These are phyloP conservation scores for Cotoneaster glaucophyllus DNA, from an alignment of 306 rosid genomes.

Conservation along the genomic window DNA sequence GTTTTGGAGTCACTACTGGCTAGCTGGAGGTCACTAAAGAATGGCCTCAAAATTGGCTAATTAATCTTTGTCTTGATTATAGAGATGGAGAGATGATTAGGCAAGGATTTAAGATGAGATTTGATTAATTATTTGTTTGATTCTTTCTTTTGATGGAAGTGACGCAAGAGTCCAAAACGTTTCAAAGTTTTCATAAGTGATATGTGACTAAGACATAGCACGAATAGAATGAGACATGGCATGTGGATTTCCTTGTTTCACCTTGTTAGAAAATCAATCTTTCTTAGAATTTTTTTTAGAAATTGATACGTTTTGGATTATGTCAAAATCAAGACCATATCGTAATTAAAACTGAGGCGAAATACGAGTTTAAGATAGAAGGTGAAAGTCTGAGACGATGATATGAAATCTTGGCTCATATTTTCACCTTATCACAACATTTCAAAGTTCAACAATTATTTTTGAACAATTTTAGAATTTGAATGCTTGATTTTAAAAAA, in stretches of 20 bases:
- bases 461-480: background rate
- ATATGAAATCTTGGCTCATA: too few relatives aligned
- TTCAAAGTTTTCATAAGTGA: background rate
- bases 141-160: background rate
- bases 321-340: background rate
- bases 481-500: too few relatives aligned
- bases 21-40: background rate
- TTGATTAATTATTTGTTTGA: background rate
- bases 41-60: background rate
- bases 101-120: background rate
- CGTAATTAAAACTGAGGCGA: background rate
- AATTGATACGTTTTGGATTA: too few relatives aligned
- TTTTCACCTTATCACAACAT: too few relatives aligned
- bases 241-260: too few relatives aligned
- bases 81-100: background rate
- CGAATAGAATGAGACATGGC: background rate
- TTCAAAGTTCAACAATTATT: background rate
- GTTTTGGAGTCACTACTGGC: background rate
- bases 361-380: background rate
- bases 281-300: too few relatives aligned
- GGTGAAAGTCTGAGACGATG: background rate
- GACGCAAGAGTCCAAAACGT: background rate
- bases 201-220: background rate
- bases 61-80: background rate
- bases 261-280: too few relatives aligned